Percentiles rank a stretch among this genome's conserved stretches.
Conservation (phyloP, 2,329 filamentous ascomycete genomes). For the Rutstroemia sp. region DNA sequence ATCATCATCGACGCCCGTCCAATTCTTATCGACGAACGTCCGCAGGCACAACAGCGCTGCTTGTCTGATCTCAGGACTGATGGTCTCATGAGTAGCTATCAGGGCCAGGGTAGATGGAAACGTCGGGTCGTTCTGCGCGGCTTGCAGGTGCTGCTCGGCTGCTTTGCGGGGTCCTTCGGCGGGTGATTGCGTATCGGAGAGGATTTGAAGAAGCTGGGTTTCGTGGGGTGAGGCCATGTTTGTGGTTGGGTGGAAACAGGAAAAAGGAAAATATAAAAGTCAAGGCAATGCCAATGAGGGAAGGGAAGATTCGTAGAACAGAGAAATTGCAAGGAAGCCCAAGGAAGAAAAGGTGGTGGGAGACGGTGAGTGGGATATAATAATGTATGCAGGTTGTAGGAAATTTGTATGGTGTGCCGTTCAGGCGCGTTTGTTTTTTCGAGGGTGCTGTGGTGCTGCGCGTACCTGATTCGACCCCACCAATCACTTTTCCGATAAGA, state of each 20-base stretch:
- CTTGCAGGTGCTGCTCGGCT: constrained; percentile 54
- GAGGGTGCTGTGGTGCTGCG: background rate
- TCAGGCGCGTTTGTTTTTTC: background rate
- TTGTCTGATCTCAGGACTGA: constrained; percentile 72
- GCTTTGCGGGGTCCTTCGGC: constrained; percentile 71
- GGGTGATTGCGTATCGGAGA: constrained; percentile 76
- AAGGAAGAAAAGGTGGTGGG: background rate
- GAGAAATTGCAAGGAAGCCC: background rate
- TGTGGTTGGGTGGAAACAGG: background rate
- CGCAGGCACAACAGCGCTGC: constrained; percentile 73
- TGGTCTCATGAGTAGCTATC: constrained; percentile 68
- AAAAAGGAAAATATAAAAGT: background rate
- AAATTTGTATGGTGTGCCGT: background rate
- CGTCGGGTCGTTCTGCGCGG: constrained; percentile 48
- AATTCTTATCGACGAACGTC: constrained; percentile 76
- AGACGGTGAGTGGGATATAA: background rate
- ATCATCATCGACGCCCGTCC: constrained; percentile 70
- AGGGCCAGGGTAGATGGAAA: constrained; percentile 76
- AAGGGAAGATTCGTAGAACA: background rate
- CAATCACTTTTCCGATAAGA: background rate
- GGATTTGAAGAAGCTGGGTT: constrained; percentile 81
- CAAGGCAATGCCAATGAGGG: background rate
- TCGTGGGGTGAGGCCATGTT: constrained; percentile 57
- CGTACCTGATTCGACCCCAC: background rate
- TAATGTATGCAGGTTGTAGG: too few relatives aligned